A percentile compares a stretch with the other conserved stretches of the same genome.
These are phyloP conservation scores for Micractinium sp. DNA, from an alignment of 139 green algal species.

Conservation along the genomic window DNA sequence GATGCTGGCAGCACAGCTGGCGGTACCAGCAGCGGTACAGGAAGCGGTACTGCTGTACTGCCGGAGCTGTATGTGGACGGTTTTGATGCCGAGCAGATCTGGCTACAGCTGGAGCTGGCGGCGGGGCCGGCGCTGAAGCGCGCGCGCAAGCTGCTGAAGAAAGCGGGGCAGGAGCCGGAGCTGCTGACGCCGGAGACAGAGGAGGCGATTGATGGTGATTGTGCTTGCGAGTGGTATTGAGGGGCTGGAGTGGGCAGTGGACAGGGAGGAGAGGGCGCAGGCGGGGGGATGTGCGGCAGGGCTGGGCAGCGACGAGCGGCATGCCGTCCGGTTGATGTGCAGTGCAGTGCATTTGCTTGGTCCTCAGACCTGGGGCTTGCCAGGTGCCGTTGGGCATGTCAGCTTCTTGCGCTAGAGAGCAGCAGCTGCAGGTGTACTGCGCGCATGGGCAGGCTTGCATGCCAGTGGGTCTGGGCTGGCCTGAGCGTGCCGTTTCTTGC, in stretches of 20 bases:
- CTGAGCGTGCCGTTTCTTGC: too few species aligned
- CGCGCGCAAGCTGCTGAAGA: constrained; percentile 43
- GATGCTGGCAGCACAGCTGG: not conserved
- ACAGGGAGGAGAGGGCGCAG: not conserved
- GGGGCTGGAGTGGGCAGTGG: not conserved
- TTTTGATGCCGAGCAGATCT: constrained; percentile 82
- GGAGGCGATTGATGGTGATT: constrained; percentile 49
- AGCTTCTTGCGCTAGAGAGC: too few species aligned
- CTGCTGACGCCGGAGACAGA: constrained; percentile 56
- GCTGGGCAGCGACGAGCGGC: not conserved
- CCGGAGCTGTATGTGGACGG: constrained; percentile 64
- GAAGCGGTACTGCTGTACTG: not conserved
- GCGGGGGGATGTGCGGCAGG: not conserved
- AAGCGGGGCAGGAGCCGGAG: constrained; percentile 15
- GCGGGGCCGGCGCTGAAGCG: constrained; percentile 31
- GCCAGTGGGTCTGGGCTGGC: too few species aligned
- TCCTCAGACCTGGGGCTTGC: not conserved
- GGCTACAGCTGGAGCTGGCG: constrained; percentile 71
- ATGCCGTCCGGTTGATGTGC: not conserved
- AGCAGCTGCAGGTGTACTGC: too few species aligned
- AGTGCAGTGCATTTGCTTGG: not conserved
- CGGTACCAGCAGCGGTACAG: not conserved
- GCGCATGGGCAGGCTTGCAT: too few species aligned
- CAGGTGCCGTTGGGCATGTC: too few species aligned
- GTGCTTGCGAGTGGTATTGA: too few species aligned